These are phyloP conservation scores for Trypanosoma vivax DNA, from an alignment of 208 protist genomes.

Conservation along the genomic window DNA sequence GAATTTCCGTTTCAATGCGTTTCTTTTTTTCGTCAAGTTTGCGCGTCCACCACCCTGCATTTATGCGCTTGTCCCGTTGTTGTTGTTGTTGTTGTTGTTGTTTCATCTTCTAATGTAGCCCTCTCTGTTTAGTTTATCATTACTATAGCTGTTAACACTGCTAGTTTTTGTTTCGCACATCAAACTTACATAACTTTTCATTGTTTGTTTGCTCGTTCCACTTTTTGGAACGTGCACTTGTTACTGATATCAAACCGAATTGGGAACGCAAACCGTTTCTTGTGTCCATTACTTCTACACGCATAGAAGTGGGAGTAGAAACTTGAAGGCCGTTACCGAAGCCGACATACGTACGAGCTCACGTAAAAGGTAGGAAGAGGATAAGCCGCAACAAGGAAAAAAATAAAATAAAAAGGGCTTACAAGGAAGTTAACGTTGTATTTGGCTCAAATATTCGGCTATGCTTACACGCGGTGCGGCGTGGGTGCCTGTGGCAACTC, in stretches of 20 bases:
- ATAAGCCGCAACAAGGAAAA: background rate
- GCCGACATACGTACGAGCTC: background rate
- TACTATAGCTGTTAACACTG: no score
- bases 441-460: background rate
- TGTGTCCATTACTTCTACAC: no score
- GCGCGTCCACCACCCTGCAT: background rate
- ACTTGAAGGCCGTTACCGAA: background rate
- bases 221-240: no score
- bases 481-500: constrained; percentile 50
- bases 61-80: background rate
- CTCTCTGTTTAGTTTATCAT: no score
- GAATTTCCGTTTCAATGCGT: background rate
- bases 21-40: constrained; percentile 7
- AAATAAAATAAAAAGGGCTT: background rate
- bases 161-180: no score
- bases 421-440: background rate
- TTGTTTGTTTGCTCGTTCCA: no score
- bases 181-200: no score
- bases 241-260: no score
- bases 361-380: background rate
- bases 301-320: background rate
- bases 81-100: background rate
- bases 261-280: no score
- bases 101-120: no score
- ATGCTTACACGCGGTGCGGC: constrained; percentile 52